Evolutionary conservation across 768 basidiomycete species (phyloP).

Genomic region (Tubosaeta sp.): DNA sequence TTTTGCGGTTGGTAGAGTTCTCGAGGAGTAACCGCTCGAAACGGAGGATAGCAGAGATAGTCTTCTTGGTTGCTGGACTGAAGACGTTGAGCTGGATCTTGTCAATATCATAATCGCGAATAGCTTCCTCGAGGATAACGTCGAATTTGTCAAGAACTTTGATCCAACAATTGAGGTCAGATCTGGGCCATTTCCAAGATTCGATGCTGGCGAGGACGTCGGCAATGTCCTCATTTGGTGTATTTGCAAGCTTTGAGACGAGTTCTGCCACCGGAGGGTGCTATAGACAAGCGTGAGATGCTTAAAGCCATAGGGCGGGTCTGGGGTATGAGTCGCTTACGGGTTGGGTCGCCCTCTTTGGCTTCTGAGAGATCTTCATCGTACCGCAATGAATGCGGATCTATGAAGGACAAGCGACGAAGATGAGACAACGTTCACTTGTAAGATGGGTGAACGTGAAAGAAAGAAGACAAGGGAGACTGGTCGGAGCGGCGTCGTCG

Average conservation of each 20-base stretch:
- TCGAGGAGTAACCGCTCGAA: slow-evolving; percentile 90
- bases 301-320: slow-evolving; percentile 1
- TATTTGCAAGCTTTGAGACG: slow-evolving; percentile 63
- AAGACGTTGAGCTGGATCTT: slow-evolving; percentile 80
- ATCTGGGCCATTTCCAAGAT: slow-evolving; percentile 91
- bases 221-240: slow-evolving; percentile 68
- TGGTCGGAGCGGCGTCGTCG: slow-evolving; percentile 3
- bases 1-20: slow-evolving; percentile 97
- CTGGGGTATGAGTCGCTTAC: slow-evolving; percentile 41
- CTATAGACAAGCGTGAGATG: slow-evolving; percentile 35
- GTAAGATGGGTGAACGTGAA: slow-evolving; percentile 6
- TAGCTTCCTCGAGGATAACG: slow-evolving; percentile 74
- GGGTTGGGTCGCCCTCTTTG: slow-evolving; percentile 75
- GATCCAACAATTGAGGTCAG: slow-evolving; percentile 96
- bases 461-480: slow-evolving; percentile 11
- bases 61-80: slow-evolving; percentile 65
- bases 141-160: slow-evolving; percentile 96
- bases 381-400: slow-evolving; percentile 48
- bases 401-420: slow-evolving; percentile 12
- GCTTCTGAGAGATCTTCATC: slow-evolving; percentile 88
- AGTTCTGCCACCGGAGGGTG: slow-evolving; percentile 79
- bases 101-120: slow-evolving; percentile 82
- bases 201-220: slow-evolving; percentile 65
- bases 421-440: neutral
- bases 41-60: slow-evolving; percentile 76